Conservation (phyloP, 169 alveolate species). For the Cardiosporidium cionae region DNA sequence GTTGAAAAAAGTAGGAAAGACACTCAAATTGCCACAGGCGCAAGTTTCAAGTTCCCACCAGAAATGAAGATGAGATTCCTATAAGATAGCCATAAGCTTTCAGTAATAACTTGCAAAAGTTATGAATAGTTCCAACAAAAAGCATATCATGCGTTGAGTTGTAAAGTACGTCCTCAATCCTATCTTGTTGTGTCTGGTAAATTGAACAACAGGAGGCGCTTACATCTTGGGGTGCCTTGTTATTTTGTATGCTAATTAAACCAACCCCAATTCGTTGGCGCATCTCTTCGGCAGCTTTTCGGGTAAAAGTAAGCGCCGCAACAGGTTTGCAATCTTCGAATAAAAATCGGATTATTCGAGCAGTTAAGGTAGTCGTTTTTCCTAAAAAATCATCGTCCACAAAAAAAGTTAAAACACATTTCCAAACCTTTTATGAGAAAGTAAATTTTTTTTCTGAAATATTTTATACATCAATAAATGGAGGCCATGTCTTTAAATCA, state of each 20-base stretch:
- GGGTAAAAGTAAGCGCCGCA: slow-evolving; percentile 49
- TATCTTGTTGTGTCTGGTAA: no score
- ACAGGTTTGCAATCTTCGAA: slow-evolving; percentile 36
- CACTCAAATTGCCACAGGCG: no score
- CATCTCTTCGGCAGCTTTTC: slow-evolving; percentile 47
- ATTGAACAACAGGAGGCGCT: no score
- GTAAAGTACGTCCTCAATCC: no score
- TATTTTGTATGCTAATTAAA: no score
- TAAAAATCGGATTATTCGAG: slow-evolving; percentile 54
- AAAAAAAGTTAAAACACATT: neutral
- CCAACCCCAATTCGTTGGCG: slow-evolving; percentile 32
- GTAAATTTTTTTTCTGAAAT: neutral
- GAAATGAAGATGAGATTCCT: no score
- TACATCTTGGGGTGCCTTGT: no score
- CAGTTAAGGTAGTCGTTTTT: slow-evolving; percentile 59
- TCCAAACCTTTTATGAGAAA: neutral
- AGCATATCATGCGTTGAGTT: no score
- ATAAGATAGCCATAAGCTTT: slow-evolving; percentile 18
- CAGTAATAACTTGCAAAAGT: slow-evolving; percentile 26
- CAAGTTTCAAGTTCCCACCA: no score
- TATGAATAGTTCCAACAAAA: slow-evolving; percentile 40
- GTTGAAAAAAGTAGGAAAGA: no score
- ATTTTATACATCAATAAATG: neutral
- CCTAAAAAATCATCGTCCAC: slow-evolving; percentile 1
- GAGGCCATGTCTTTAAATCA: no score